Percentiles rank a stretch among this genome's conserved stretches.
These are phyloP conservation scores for Ambrosia artemisiifolia DNA, from an alignment of 129 eudicot genomes.

Conservation along the genomic window DNA sequence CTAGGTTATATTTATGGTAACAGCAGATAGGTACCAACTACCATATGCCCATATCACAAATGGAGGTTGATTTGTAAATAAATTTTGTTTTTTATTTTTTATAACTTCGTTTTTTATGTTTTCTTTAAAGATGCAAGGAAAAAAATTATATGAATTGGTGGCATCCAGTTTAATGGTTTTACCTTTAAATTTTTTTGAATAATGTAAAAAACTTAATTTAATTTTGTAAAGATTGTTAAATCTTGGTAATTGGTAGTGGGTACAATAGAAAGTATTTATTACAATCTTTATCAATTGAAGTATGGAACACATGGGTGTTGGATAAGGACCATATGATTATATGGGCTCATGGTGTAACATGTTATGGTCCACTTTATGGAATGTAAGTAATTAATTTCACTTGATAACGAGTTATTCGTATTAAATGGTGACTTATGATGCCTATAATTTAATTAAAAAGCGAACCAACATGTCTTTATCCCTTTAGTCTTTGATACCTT, in stretches of 20 bases:
- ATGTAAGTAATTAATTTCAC: background rate
- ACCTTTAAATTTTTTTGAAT: background rate
- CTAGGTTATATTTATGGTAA: too few species aligned
- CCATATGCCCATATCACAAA: too few species aligned
- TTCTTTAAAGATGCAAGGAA: too few species aligned
- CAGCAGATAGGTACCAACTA: too few species aligned
- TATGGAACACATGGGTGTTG: background rate
- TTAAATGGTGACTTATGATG: background rate
- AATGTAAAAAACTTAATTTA: background rate
- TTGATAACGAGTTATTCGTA: background rate
- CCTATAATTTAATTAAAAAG: background rate
- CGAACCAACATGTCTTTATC: too few species aligned
- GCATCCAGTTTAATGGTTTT: background rate
- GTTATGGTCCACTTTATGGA: background rate
- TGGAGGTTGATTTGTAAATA: too few species aligned
- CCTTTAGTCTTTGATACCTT: too few species aligned
- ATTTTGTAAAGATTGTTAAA: background rate
- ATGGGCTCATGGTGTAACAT: background rate
- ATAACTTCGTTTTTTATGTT: too few species aligned
- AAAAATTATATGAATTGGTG: background rate
- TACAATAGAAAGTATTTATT: background rate
- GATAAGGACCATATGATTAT: background rate
- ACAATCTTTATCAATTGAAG: background rate
- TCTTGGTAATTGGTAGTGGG: background rate
- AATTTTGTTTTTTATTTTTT: too few species aligned